Base-by-base conservation (phyloP, 2,329 filamentous ascomycete species). In the Aspergillus sp. region DNA sequence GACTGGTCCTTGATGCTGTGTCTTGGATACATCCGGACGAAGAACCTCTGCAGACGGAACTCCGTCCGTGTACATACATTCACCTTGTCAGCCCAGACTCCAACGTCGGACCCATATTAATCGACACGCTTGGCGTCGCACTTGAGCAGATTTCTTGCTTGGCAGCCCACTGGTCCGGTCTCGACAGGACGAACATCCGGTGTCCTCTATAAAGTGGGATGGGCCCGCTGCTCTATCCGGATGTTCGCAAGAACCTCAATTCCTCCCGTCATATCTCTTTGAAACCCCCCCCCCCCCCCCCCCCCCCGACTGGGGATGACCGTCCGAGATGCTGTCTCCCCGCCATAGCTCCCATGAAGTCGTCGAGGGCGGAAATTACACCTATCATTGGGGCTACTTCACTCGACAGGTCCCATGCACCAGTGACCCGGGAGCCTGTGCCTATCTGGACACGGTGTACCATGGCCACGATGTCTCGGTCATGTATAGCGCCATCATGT, bases 361-460 rank as follows among this genome's bases (percentile, higher is more conserved):
- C 34, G 38, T 23, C 23, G 21, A 48, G 52, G 11, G 25, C 36
- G 14, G 36, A 29, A 2, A 32, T 78, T 19, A 71, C 76, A 60
- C 71, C 70, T 45, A 42, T 14, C 79, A 84, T 60, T 86, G 82
- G 82, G 83, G 80, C 0, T 86, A 85, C 61, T 70, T 73, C 2
- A 71, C 74, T 48, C 77, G 82, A 17, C 72, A 77, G 1, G 47
- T 84, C 0, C 83, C 83, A 20, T 86, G 83, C 64, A 79, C 74
- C 20, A 84, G 77, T 55, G 83, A 85, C 64, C 61, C 71, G 0
- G 82, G 81, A 1, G 80, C 80, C 4, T 87, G 83, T 63, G 76
- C 69, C 32, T 87, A 86, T 63, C 72, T 84, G 23, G 80, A 82
- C 58, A 71, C 71, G 3, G 79, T 83, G 11, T 85, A 84, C 58